Percentiles rank a stretch among this genome's conserved stretches.
Evolutionary conservation across 495 filamentous ascomycete species (phyloP).

Genomic region (Neurospora intermedia): DNA sequence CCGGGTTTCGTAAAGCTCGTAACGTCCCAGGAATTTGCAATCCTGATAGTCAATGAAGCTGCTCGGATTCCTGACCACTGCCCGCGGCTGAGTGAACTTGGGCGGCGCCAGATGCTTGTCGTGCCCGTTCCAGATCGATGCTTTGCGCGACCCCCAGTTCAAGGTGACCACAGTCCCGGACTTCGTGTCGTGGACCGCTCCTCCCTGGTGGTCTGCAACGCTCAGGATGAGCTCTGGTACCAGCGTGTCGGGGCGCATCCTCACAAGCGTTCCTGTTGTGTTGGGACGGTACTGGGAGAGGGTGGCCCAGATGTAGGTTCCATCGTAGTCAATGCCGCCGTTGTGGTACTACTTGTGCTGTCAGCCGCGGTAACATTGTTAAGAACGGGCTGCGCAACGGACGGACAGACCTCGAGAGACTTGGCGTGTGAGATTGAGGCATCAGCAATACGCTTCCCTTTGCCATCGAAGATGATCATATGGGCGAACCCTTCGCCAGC

Average conservation of each 20-base stretch:
- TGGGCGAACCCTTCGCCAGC: conserved; percentile 23
- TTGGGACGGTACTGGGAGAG: conserved; percentile 28
- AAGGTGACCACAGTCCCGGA: conserved; percentile 21
- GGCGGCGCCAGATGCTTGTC: conserved; percentile 13
- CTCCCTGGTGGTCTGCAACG: conserved; percentile 25
- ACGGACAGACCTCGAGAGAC: conserved; percentile 9
- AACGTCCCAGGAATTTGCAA: conserved; percentile 28
- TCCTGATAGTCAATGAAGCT: conserved; percentile 29
- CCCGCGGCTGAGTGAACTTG: conserved; percentile 16
- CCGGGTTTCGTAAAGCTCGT: conserved; percentile 10
- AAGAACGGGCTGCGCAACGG: neutral
- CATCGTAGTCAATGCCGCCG: conserved; percentile 32
- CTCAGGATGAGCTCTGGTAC: conserved; percentile 16
- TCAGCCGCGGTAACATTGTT: neutral
- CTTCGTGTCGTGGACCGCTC: conserved; percentile 21
- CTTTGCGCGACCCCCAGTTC: conserved; percentile 26
- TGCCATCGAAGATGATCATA: conserved; percentile 23
- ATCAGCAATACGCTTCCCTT: conserved; percentile 26
- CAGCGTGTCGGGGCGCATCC: conserved; percentile 22
- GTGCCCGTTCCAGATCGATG: conserved; percentile 18
- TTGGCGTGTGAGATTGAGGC: conserved; percentile 19
- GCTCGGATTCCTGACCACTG: conserved; percentile 14
- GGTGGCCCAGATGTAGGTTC: conserved; percentile 27
- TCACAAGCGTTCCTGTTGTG: conserved; percentile 25
- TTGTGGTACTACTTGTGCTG: conserved; percentile 17